Conservation (phyloP, 2,329 filamentous ascomycete species). For the Epichloe bromicola region DNA sequence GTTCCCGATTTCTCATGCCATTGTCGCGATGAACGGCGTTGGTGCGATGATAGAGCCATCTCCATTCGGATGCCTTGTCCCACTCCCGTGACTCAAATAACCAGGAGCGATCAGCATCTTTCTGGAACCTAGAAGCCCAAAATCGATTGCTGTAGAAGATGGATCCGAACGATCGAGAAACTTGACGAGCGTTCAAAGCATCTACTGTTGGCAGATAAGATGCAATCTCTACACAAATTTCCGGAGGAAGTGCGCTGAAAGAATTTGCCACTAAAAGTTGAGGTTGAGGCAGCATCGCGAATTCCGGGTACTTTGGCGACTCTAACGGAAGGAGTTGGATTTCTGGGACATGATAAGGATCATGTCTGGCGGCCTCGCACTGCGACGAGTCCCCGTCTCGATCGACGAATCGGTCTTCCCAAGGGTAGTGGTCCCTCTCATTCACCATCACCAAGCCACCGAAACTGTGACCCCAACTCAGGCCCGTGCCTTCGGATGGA, state of each 20-base stretch:
- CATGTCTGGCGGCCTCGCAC: neutral
- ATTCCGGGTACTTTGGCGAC: neutral
- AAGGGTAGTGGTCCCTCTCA: conserved; percentile 5
- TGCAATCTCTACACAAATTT: conserved; percentile 4
- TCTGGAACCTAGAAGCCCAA: conserved; percentile 4
- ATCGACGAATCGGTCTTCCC: conserved; percentile 5
- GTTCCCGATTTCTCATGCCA: too few relatives aligned
- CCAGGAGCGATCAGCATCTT: too few relatives aligned
- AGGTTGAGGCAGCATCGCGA: too few relatives aligned
- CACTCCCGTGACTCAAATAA: too few relatives aligned
- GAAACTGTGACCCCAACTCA: conserved; percentile 6
- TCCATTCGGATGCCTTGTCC: too few relatives aligned
- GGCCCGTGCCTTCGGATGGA: neutral
- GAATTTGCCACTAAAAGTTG: too few relatives aligned
- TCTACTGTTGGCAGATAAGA: conserved; percentile 3
- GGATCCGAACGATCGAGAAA: conserved; percentile 4
- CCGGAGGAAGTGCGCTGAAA: conserved; percentile 4
- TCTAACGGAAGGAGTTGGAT: conserved; percentile 6
- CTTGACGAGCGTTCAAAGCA: conserved; percentile 6
- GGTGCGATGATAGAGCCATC: too few relatives aligned
- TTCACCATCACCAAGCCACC: conserved; percentile 3
- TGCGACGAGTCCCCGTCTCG: neutral
- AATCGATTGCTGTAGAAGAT: conserved; percentile 6
- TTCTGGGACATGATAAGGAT: conserved; percentile 4
- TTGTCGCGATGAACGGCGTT: too few relatives aligned